These are phyloP conservation scores for Penicillium sp. DNA, from an alignment of 2,329 filamentous ascomycete genomes.

Conservation along the genomic window DNA sequence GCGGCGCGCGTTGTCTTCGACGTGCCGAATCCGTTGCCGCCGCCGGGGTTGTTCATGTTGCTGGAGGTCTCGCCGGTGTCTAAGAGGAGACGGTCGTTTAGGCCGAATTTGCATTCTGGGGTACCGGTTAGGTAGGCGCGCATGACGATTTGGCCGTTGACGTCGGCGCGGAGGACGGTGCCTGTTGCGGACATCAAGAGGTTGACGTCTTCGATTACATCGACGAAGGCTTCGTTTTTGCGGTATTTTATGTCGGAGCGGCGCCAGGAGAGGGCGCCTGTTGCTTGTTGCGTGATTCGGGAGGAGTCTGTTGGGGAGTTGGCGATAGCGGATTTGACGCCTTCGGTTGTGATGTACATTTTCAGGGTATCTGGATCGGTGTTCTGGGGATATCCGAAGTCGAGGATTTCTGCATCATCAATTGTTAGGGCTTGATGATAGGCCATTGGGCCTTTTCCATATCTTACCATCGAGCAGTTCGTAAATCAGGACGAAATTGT, in stretches of 20 bases:
- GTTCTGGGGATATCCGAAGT: constrained; percentile 98
- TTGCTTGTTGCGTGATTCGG: constrained; percentile 99
- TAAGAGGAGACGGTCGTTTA: constrained; percentile 92
- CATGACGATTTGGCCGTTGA: constrained; percentile 98
- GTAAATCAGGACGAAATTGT: constrained; percentile 98
- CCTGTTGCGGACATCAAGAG: constrained; percentile 98
- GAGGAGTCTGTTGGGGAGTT: constrained; percentile 78
- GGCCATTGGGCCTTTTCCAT: neutral
- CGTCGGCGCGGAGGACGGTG: constrained; percentile 89
- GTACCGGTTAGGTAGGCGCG: constrained; percentile 94
- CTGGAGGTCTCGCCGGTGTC: constrained; percentile 67
- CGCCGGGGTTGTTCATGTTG: constrained; percentile 39
- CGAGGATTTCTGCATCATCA: constrained; percentile 73
- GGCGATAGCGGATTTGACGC: constrained; percentile 79
- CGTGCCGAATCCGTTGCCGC: constrained; percentile 62
- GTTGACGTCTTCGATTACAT: constrained; percentile 99
- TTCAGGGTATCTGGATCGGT: constrained; percentile 98
- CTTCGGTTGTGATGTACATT: constrained; percentile 99
- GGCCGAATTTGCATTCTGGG: constrained; percentile 97
- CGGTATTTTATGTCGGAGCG: constrained; percentile 97
- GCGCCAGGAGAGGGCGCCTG: constrained; percentile 93
- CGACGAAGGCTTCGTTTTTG: constrained; percentile 98
- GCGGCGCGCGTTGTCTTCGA: constrained; percentile 90
- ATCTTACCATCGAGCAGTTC: constrained; percentile 83
- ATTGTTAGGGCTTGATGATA: neutral